These are phyloP conservation scores for Suillus americanus DNA, from an alignment of 768 basidiomycete genomes.

Conservation along the genomic window DNA sequence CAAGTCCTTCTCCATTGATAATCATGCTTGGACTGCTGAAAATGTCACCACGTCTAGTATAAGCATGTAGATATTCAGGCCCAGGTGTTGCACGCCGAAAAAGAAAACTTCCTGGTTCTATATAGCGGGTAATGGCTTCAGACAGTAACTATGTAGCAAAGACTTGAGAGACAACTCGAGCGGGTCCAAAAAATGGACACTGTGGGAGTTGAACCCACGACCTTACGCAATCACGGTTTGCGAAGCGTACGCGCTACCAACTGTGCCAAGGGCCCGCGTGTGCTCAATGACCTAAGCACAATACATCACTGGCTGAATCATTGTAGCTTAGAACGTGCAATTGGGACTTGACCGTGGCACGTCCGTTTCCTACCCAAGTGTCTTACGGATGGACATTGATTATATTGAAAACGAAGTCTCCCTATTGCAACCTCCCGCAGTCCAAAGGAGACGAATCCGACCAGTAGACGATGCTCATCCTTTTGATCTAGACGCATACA, in stretches of 20 bases:
- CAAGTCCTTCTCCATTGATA: not conserved
- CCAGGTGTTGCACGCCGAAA: not conserved
- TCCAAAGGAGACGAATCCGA: slow-evolving; percentile 31
- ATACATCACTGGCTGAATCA: not conserved
- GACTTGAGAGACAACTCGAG: too few species aligned
- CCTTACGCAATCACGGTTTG: slow-evolving; percentile 28
- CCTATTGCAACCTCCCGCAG: slow-evolving; percentile 12
- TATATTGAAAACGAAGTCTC: slow-evolving; percentile 25
- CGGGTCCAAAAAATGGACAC: slow-evolving; percentile 23
- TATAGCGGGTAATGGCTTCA: not conserved
- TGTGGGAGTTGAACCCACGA: slow-evolving; percentile 35
- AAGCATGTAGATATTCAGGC: not conserved
- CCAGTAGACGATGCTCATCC: slow-evolving; percentile 78
- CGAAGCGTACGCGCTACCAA: slow-evolving; percentile 35
- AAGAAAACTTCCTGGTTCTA: not conserved
- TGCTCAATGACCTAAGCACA: not conserved
- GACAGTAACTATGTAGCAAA: not conserved
- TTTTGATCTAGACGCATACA: slow-evolving; percentile 83
- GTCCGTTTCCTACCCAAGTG: not conserved
- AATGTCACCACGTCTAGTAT: not conserved
- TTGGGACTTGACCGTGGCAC: not conserved
- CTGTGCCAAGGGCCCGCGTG: slow-evolving; percentile 31
- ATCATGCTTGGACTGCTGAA: not conserved
- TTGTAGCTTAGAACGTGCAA: not conserved
- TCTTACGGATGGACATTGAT: slow-evolving; percentile 30